Evolutionary conservation across 2,329 filamentous ascomycete genomes (phyloP), one percentile per base, ranked within the genome.

Genomic region (Cladobotryum mycophilum): DNA sequence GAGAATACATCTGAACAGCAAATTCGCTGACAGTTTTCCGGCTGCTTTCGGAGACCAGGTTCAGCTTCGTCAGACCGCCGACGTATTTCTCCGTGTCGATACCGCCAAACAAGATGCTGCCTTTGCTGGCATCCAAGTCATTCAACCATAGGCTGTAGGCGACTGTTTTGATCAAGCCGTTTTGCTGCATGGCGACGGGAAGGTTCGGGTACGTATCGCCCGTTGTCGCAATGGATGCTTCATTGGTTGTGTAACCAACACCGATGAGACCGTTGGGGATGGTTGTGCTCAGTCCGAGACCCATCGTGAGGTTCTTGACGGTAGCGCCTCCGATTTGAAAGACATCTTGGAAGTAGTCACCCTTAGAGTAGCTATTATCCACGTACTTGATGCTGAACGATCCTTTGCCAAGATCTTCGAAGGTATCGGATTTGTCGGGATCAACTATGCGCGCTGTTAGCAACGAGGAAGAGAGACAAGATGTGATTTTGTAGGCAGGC

Each of bases 21-120:
- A 81, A 80, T 7, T 77, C 71, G 20, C 68, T 70, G 53, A 69
- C 75, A 48, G 59, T 55, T 45, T 72, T 47, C 44, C 71, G 64
- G 52, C 68, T 62, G 48, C 74, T 64, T 58, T 82, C 50, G 13
- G 56, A 48, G 4, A 67, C 70, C 53, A 89, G 73, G 14, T 84
- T 74, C 25, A 90, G 72, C 5, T 75, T 79, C 42, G 76, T 74
- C 33, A 91, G 73, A 2, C 78, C 66, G 44, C 86, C 87, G 0
- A 73, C 64, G 67, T 82, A 93, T 63, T 91, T 91, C 53, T 76
- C 79, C 0, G 81, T 87, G 63, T 92, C 87, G 52, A 91, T 81
- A n/a, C 86, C 88, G 37, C 88, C 88, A 58, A 92, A 93, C 1
- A 92, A 72, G 53, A 92, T 84, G 58, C 73, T 85, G 35, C 88